Evolutionary conservation across 2,329 filamentous ascomycete genomes (phyloP), one percentile per base, ranked within the genome.

Genomic region (Aspergillus texensis): DNA sequence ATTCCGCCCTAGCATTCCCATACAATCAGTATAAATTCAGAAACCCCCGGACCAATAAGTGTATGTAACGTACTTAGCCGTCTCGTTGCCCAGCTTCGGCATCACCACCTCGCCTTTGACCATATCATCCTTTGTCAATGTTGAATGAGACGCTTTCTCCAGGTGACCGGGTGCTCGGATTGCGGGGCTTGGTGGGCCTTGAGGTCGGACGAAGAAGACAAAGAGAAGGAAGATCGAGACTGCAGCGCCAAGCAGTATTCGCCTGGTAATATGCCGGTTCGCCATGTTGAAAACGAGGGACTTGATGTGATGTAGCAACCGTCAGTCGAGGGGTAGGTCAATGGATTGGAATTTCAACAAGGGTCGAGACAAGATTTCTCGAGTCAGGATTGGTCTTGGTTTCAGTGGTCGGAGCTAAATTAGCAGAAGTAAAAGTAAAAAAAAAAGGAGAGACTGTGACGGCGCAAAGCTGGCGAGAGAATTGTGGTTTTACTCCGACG

Each of bases 1-100:
- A 80, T 75, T 90, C 88, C 64, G 85, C 87, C 76, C 84, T 86
- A 62, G 56, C 45, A 26, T 11, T 16, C 26, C 28, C 30, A 21
- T n/a, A 24, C 34, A 12, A 52, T 67, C 57, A 68, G 63, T 63
- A 57, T 30, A 41, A 12, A n/a, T 16, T 14, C n/a, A 5, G 1
- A 24, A 4, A n/a, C 1, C 9, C 14, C 24, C 19, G 53, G 39
- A 24, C 21, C 11, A 28, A 41, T 1, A 28, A 9, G 39, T 41
- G 55, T 19, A 57, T 32, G n/a, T 21, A 16, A 14, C 74, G 67
- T 75, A 81, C 79, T 83, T 84, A 16, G 78, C 76, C 5, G 82
- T 84, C 65, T 79, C 82, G 66, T 84, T 84, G 24, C 78, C 81
- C 54, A 84, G 70, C 58, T 78, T 79, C 16, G 79, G 77, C 79